A percentile compares a stretch with the other conserved stretches of the same genome.
Conservation (phyloP, 2,329 filamentous ascomycete species). For the Epichloe bromicola region DNA sequence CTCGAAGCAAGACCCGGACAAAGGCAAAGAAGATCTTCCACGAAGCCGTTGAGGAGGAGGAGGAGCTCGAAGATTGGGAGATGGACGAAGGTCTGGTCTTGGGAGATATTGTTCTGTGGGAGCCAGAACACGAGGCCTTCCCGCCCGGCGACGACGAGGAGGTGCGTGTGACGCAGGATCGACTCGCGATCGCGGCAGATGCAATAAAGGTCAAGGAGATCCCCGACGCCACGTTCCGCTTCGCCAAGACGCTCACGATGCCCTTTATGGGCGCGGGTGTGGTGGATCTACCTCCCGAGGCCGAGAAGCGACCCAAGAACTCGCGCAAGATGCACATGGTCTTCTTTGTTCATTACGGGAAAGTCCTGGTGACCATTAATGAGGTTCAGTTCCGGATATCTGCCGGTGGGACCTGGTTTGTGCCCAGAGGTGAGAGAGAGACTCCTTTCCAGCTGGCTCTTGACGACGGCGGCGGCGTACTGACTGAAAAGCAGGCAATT, state of each 20-base stretch:
- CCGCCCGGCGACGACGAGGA: slow-evolving; percentile 43
- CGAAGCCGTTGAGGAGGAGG: slow-evolving; percentile 32
- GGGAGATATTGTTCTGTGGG: slow-evolving; percentile 52
- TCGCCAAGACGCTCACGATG: slow-evolving; percentile 73
- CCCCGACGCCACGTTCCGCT: slow-evolving; percentile 61
- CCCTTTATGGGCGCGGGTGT: slow-evolving; percentile 84
- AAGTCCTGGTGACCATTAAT: slow-evolving; percentile 67
- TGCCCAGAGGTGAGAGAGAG: slow-evolving; percentile 70
- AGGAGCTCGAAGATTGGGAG: slow-evolving; percentile 59
- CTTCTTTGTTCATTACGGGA: slow-evolving; percentile 79
- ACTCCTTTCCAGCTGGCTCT: neutral
- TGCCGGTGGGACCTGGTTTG: slow-evolving; percentile 84
- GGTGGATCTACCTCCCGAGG: slow-evolving; percentile 73
- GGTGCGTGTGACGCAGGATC: slow-evolving; percentile 39
- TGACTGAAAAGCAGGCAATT: slow-evolving; percentile 54
- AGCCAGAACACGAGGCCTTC: slow-evolving; percentile 40
- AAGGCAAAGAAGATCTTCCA: slow-evolving; percentile 18
- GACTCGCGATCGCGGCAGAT: slow-evolving; percentile 41
- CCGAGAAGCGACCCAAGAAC: slow-evolving; percentile 83
- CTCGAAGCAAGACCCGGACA: slow-evolving; percentile 17
- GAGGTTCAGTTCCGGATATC: slow-evolving; percentile 68
- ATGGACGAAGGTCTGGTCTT: slow-evolving; percentile 47
- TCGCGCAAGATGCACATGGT: slow-evolving; percentile 93
- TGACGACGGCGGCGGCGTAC: neutral
- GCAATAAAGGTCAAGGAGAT: slow-evolving; percentile 47